Base-by-base conservation (phyloP, 2,329 filamentous ascomycete species). In the Dactylellina leptospora region DNA sequence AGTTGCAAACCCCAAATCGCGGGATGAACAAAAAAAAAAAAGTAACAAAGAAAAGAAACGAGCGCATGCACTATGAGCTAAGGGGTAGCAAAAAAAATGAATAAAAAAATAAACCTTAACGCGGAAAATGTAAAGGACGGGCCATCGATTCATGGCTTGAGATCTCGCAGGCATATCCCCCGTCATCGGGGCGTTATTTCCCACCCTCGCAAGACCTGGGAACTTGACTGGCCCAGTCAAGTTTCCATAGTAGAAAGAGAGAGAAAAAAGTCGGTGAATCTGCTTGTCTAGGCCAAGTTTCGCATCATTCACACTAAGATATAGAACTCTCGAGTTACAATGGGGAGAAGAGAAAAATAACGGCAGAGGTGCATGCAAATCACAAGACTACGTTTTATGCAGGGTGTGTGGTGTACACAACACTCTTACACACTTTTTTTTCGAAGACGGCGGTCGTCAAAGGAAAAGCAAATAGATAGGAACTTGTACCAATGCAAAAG, bases 161-260 rank as follows among this genome's bases (percentile, higher is more conserved):
- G 45, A 45, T 66, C 38, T 28, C 61, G 51, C 61, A 66, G 44
- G 61, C 61, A 66, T 66, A 42, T 58, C 58, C 61, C 61, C 25
- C 28, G 61, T 58, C 18, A 22, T 18, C 10, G 42, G 56, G 53
- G 51, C 44, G 51, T 58, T 66, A n/a, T 3, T 18, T 8, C 18
- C 38, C 16, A 8, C 8, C n/a, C 10, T 45, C 40, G n/a, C n/a
- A n/a, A n/a, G n/a, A n/a, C n/a, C n/a, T n/a, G n/a, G n/a, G n/a
- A n/a, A n/a, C n/a, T n/a, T n/a, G n/a, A n/a, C n/a, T n/a, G n/a
- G n/a, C n/a, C n/a, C n/a, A n/a, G n/a, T n/a, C n/a, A n/a, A n/a
- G n/a, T n/a, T n/a, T n/a, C n/a, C n/a, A n/a, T n/a, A n/a, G n/a
- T n/a, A n/a, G n/a, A n/a, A n/a, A n/a, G n/a, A n/a, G n/a, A n/a